Evolutionary conservation across 1,284 basidiomycete genomes (phyloP).

Genomic region (Pascua sp.): DNA sequence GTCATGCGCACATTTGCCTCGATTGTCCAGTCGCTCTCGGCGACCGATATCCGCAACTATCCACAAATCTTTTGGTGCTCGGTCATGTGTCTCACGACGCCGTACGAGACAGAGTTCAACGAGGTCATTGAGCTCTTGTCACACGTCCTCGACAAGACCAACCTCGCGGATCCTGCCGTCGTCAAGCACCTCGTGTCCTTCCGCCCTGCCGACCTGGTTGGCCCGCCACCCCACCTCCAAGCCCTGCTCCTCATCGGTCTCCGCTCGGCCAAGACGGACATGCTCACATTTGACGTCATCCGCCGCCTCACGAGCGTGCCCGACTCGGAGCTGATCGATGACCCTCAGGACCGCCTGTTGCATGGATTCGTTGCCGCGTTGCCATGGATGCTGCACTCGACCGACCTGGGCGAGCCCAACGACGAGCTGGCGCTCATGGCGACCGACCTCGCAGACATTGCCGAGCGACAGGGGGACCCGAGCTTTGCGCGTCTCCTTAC

Average conservation of each 20-base stretch:
- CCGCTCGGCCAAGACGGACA: constrained; percentile 70
- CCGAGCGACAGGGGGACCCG: constrained; percentile 65
- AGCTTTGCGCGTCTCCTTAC: constrained; percentile 79
- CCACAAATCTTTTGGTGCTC: constrained; percentile 87
- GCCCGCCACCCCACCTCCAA: constrained; percentile 65
- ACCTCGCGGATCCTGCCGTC: constrained; percentile 65
- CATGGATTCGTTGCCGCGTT: constrained; percentile 78
- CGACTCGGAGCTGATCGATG: constrained; percentile 68
- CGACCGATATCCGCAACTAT: constrained; percentile 59
- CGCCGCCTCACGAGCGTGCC: constrained; percentile 62
- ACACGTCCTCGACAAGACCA: constrained; percentile 65
- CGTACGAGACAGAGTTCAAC: constrained; percentile 75
- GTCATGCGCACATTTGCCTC: constrained; percentile 73
- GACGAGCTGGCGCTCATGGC: constrained; percentile 67
- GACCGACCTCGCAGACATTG: constrained; percentile 67
- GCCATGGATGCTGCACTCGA: constrained; percentile 85
- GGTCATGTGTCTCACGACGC: constrained; percentile 75
- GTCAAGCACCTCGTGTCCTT: constrained; percentile 64
- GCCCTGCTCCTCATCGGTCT: constrained; percentile 73
- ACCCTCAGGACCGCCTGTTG: constrained; percentile 66
- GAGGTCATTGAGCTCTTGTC: constrained; percentile 68
- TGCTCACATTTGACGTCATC: constrained; percentile 67
- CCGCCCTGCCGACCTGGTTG: constrained; percentile 69
- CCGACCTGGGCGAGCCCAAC: constrained; percentile 64
- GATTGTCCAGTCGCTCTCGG: constrained; percentile 60